Evolutionary conservation across 257 asterid species (phyloP).

Genomic region (Coffea eugenioides): DNA sequence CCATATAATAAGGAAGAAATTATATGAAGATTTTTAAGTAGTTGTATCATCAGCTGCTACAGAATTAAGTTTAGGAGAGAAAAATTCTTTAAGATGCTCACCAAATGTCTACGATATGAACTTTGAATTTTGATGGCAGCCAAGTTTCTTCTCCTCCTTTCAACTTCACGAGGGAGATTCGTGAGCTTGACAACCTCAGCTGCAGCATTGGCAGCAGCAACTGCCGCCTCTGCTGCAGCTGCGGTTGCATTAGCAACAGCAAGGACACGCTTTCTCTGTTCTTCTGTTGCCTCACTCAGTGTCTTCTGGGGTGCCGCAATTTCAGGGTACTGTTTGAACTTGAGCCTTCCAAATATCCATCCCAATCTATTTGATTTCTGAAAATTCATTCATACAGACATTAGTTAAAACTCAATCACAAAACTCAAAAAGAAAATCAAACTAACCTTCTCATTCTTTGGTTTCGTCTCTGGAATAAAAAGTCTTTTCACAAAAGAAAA

Average conservation of each 20-base stretch:
- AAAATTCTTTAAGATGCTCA: slow-evolving; percentile 36
- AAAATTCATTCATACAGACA: neutral
- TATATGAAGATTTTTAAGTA: neutral
- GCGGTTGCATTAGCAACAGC: slow-evolving; percentile 81
- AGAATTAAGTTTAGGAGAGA: neutral
- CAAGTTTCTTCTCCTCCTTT: slow-evolving; percentile 21
- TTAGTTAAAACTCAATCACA: slow-evolving; percentile 1
- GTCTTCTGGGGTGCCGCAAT: slow-evolving; percentile 52
- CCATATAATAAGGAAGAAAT: neutral
- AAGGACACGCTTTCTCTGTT: slow-evolving; percentile 64
- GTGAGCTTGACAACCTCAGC: slow-evolving; percentile 86
- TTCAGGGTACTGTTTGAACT: slow-evolving; percentile 46
- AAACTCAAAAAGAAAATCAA: neutral
- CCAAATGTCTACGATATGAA: slow-evolving; percentile 69
- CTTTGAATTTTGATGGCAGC: slow-evolving; percentile 70
- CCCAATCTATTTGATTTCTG: slow-evolving; percentile 62
- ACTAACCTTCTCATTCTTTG: slow-evolving; percentile 57
- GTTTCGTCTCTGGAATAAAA: slow-evolving; percentile 53
- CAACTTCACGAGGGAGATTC: slow-evolving; percentile 28
- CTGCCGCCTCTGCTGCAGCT: slow-evolving; percentile 89
- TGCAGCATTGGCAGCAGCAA: slow-evolving; percentile 90
- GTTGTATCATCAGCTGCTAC: neutral
- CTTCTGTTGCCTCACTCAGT: slow-evolving; percentile 55
- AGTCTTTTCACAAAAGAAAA: slow-evolving; percentile 64
- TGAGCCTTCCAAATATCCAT: slow-evolving; percentile 53